Conservation (phyloP, 2,329 filamentous ascomycete genomes). For the Arthroderma sp. region DNA sequence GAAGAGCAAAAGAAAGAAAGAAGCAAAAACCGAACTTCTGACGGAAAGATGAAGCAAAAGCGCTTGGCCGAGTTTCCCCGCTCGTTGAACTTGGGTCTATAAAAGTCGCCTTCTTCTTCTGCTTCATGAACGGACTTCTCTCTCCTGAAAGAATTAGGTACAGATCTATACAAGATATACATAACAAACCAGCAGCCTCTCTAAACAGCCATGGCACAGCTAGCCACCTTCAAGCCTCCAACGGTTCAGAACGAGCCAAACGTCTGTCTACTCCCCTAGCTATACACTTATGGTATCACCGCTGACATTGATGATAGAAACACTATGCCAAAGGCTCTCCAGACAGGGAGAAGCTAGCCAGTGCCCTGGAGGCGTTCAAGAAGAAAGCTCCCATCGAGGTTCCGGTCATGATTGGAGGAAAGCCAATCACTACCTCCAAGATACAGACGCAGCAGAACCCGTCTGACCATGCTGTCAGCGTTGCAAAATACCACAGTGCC, state of each 20-base stretch:
- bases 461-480: constrained; percentile 58
- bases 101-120: background rate
- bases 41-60: background rate
- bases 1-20: background rate
- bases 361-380: constrained; percentile 59
- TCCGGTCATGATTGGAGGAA: constrained; percentile 71
- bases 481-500: constrained; percentile 79
- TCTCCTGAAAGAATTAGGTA: background rate
- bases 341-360: constrained; percentile 63
- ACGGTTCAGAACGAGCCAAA: constrained; percentile 90
- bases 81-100: background rate
- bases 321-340: constrained; percentile 75
- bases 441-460: constrained; percentile 59
- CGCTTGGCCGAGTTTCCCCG: constrained; percentile 2
- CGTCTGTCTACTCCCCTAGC: constrained; percentile 43
- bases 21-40: background rate
- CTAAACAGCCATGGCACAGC: constrained; percentile 42
- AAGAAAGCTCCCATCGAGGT: constrained; percentile 61
- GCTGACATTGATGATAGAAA: constrained; percentile 46
- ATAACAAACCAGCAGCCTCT: background rate
- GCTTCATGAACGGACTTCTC: background rate
- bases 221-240: constrained; percentile 80
- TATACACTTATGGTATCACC: constrained; percentile 1
- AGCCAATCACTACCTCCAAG: constrained; percentile 46
- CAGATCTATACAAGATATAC: background rate